phyloP scores from a whole-genome alignment of 1,139 yeast species.

The Scheffersomyces segobiensis region DNA sequence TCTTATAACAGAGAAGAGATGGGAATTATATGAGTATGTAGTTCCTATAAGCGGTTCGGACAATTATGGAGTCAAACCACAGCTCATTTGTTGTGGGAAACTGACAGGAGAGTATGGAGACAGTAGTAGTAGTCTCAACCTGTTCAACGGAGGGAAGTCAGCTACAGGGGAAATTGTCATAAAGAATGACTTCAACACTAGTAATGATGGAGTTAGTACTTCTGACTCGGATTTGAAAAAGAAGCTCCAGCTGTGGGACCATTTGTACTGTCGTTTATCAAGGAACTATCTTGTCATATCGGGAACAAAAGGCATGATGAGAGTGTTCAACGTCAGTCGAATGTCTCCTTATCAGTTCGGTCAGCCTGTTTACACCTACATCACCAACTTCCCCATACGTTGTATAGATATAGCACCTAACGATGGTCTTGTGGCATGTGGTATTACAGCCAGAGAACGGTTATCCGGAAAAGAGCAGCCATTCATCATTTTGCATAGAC shows the following conservation, averaged over 20 bases:
- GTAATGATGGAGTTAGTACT: slow-evolving; percentile 12
- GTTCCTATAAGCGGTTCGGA: slow-evolving; percentile 14
- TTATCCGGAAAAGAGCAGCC: slow-evolving; percentile 76
- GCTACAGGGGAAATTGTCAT: slow-evolving; percentile 26
- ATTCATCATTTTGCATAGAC: slow-evolving; percentile 65
- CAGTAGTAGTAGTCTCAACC: slow-evolving; percentile 34
- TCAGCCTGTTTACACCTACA: slow-evolving; percentile 64
- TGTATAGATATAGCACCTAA: slow-evolving; percentile 71
- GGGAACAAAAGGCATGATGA: slow-evolving; percentile 71
- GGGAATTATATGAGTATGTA: slow-evolving; percentile 66
- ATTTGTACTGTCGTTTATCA: slow-evolving; percentile 64
- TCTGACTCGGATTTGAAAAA: slow-evolving; percentile 22
- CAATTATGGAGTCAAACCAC: slow-evolving; percentile 48
- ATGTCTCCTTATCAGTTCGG: slow-evolving; percentile 44
- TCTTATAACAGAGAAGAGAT: slow-evolving; percentile 61
- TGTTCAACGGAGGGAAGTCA: slow-evolving; percentile 18
- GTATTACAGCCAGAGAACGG: slow-evolving; percentile 78
- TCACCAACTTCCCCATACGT: slow-evolving; percentile 73
- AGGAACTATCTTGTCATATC: slow-evolving; percentile 62
- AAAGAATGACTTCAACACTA: slow-evolving; percentile 34
- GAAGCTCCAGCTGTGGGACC: slow-evolving; percentile 57
- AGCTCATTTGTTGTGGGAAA: slow-evolving; percentile 64
- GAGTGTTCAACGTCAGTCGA: slow-evolving; percentile 59
- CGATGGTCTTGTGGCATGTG: slow-evolving; percentile 71
- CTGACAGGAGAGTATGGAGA: slow-evolving; percentile 67